Percentiles rank a stretch among this genome's conserved stretches.
These are phyloP conservation scores for Basipetospora chlamydospora DNA, from an alignment of 2,329 filamentous ascomycete species.

Conservation along the genomic window DNA sequence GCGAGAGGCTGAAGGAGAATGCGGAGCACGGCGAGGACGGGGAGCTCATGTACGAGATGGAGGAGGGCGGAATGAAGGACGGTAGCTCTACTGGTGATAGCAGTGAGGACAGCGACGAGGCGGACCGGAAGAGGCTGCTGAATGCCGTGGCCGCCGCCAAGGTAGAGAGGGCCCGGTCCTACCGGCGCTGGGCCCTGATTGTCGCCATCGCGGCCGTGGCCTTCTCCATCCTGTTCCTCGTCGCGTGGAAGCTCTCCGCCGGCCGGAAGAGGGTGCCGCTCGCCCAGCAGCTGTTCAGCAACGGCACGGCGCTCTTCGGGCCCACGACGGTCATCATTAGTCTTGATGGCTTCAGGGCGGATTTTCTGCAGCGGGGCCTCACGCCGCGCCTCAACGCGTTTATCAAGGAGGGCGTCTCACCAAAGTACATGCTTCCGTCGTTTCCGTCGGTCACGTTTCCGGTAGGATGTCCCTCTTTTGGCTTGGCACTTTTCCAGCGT, in stretches of 20 bases:
- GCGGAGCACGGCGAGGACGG: slow-evolving; percentile 53
- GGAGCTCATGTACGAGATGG: slow-evolving; percentile 79
- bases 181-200: slow-evolving; percentile 38
- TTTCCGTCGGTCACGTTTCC: slow-evolving; percentile 96
- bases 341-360: slow-evolving; percentile 87
- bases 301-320: slow-evolving; percentile 78
- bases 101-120: slow-evolving; percentile 44
- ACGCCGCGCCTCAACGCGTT: slow-evolving; percentile 73
- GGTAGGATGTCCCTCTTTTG: neutral
- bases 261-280: slow-evolving; percentile 20
- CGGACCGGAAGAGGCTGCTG: slow-evolving; percentile 39
- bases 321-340: slow-evolving; percentile 91
- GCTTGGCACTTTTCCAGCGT: too few relatives aligned
- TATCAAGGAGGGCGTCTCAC: slow-evolving; percentile 71
- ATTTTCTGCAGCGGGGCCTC: slow-evolving; percentile 71
- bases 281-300: slow-evolving; percentile 37
- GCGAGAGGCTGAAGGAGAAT: slow-evolving; percentile 34
- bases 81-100: slow-evolving; percentile 49
- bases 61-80: slow-evolving; percentile 59
- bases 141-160: slow-evolving; percentile 32
- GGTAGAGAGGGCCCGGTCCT: slow-evolving; percentile 33
- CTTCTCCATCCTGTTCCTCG: slow-evolving; percentile 6
- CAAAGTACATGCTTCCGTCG: slow-evolving; percentile 81
- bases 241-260: slow-evolving; percentile 44
- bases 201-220: slow-evolving; percentile 31